Evolutionary conservation across 257 asterid species (phyloP), one percentile per base, ranked within the genome.

Genomic region (Plantago major): DNA sequence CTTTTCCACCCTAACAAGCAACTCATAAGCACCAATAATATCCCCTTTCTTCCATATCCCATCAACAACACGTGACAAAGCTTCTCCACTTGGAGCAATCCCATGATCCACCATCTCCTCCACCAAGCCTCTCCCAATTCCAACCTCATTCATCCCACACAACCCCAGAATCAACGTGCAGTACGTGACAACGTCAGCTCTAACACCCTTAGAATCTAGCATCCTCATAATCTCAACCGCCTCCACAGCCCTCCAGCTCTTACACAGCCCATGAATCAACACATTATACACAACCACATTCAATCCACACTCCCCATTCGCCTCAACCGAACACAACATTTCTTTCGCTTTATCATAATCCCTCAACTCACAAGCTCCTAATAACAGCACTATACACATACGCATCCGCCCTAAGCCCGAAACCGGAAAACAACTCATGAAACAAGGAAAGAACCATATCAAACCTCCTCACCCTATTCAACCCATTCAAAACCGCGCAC

Each of bases 201-300:
- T 75, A 72, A 92, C 63, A 22, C 74, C 85, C 74, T 78, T 92
- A 10, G 22, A 7, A 18, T 67, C 60, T 73, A 89, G 55, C 51
- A 33, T 64, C 26, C 76, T 76, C 86, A 86, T 92, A 7, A 84
- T 72, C 67, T 86, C 94, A 44, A 84, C 59, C 4, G 97, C 99
- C 67, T 87, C 95, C 62, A 56, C 68, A 9, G 68, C 83, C 64
- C 82, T 79, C 55, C 88, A 88, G 52, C 78, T 67, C 76, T 80
- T 92, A 60, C 94, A 92, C n/a, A 92, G 71, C 51, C 96, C 93
- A 66, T 89, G 85, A 78, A 92, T 92, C 82, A 92, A 72, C 65
- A 84, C 84, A 64, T 89, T 92, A 72, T 87, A 89, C 62, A 82
- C 58, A 42, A 86, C 89, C 22, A 89, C 80, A 67, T 76, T 87